Evolutionary conservation across 2,329 filamentous ascomycete species (phyloP), one percentile per base, ranked within the genome.

Genomic region (Exophiala lecanii-corni): DNA sequence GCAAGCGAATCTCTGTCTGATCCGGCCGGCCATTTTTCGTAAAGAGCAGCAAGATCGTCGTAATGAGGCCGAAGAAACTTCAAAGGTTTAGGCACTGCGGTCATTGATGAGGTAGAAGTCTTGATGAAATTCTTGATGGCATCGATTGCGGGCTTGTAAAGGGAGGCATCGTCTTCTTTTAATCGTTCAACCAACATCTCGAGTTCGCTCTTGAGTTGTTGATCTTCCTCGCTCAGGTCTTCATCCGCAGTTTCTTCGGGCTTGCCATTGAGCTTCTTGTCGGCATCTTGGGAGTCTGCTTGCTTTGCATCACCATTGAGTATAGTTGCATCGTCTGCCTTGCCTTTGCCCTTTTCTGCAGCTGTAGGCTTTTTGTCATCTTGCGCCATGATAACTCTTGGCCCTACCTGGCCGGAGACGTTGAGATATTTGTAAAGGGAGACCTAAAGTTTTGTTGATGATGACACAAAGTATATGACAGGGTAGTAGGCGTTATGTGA

Each of bases 71-170:
- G 81, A 53, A 98, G 79, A 67, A 98, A 98, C 70, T 98, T 98
- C 59, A 98, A 78, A 23, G 92, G 92, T 71, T 98, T 98, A 17
- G 94, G 92, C 50, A 98, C 92, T 47, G 92, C 92, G 36, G 92
- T 98, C 92, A 98, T 98, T 34, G 94, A 98, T 47, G 89, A 97
- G 55, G 92, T 98, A 47, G 92, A 95, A 43, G 92, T 98, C 75
- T 96, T 97, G 75, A 98, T 98, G 63, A 88, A 94, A 60, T 83
- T 88, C 74, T 96, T 97, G 81, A 98, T 96, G 56, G 89, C 85
- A 68, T 97, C 89, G 56, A 98, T 75, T 41, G 92, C 86, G 47
- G 89, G 80, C 66, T 89, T 91, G 74, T 97, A 96, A 56, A 97
- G 84, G 46, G 81, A 82, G 55, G 78, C 76, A 69, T 97, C 86